A percentile compares a stretch with the other conserved stretches of the same genome.
These are phyloP conservation scores for Prillingera fragicola DNA, from an alignment of 1,284 basidiomycete species.

Conservation along the genomic window DNA sequence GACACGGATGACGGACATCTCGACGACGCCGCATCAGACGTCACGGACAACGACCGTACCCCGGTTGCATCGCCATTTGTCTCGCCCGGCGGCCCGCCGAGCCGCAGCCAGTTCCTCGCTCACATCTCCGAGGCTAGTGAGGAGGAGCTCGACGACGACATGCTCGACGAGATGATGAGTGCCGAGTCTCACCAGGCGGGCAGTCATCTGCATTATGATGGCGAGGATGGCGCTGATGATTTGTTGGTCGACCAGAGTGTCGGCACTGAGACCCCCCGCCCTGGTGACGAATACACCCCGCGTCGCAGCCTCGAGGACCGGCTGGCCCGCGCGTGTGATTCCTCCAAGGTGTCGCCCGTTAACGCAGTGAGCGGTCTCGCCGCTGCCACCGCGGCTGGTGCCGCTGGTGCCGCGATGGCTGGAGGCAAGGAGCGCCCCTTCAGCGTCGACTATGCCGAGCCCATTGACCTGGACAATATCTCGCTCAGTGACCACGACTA, in stretches of 20 bases:
- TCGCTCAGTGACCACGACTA: constrained; percentile 4
- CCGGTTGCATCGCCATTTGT: too few relatives aligned
- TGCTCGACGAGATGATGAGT: constrained; percentile 18
- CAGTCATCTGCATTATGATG: constrained; percentile 3
- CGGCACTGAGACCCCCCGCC: neutral
- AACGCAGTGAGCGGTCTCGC: neutral
- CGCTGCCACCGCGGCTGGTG: neutral
- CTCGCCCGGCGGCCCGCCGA: too few relatives aligned
- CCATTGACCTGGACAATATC: constrained; percentile 13
- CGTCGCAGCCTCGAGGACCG: constrained; percentile 13
- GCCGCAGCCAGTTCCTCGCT: constrained; percentile 9
- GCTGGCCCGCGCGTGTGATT: neutral
- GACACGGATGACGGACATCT: neutral
- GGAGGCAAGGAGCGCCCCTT: constrained; percentile 1
- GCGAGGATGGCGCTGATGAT: constrained; percentile 12
- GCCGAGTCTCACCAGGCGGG: neutral
- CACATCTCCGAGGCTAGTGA: constrained; percentile 21
- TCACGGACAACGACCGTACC: too few relatives aligned
- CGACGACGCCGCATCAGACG: neutral
- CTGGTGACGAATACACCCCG: neutral
- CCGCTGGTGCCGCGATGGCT: neutral
- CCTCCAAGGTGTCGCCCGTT: neutral
- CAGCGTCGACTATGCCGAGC: constrained; percentile 13
- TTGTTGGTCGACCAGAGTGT: neutral
- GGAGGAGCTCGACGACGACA: constrained; percentile 17